Conservation (phyloP, 768 basidiomycete species). For the Cytidiella melzeri region DNA sequence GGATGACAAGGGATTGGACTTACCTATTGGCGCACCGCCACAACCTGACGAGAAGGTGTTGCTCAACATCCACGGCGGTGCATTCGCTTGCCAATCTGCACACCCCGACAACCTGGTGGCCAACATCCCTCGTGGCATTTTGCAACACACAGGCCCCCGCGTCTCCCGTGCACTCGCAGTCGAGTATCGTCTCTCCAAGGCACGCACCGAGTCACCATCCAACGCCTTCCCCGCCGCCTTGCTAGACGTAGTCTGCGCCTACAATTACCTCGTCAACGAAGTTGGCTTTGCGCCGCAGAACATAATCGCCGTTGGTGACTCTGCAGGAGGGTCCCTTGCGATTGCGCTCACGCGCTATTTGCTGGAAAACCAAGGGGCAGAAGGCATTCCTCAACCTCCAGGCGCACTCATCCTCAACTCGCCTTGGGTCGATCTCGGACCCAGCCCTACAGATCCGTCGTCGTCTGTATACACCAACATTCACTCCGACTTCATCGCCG, state of each 20-base stretch:
- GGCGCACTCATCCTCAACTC: conserved; percentile 48
- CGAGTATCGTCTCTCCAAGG: conserved; percentile 63
- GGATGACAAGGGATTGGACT: conserved; percentile 8
- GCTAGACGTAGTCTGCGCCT: conserved; percentile 64
- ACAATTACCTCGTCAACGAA: conserved; percentile 53
- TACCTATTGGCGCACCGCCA: conserved; percentile 30
- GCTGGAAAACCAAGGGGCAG: conserved; percentile 32
- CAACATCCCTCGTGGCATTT: conserved; percentile 39
- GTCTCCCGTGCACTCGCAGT: conserved; percentile 46
- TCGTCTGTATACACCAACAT: conserved; percentile 25
- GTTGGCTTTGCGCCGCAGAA: conserved; percentile 48
- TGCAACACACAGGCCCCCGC: conserved; percentile 25
- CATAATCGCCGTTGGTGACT: conserved; percentile 65
- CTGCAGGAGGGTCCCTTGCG: conserved; percentile 66
- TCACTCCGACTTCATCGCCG: conserved; percentile 3
- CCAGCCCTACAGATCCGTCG: conserved; percentile 31
- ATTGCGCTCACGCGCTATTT: conserved; percentile 53
- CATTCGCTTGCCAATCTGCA: conserved; percentile 46
- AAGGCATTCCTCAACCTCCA: conserved; percentile 34
- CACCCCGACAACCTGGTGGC: conserved; percentile 45
- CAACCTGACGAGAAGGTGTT: conserved; percentile 49
- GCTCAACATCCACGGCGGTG: conserved; percentile 63
- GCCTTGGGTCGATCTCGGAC: conserved; percentile 50
- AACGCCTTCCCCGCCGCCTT: conserved; percentile 67
- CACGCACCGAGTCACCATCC: conserved; percentile 30